Evolutionary conservation across 345 rosid species (phyloP), one percentile per base, ranked within the genome.

Genomic region (Mangifera indica): DNA sequence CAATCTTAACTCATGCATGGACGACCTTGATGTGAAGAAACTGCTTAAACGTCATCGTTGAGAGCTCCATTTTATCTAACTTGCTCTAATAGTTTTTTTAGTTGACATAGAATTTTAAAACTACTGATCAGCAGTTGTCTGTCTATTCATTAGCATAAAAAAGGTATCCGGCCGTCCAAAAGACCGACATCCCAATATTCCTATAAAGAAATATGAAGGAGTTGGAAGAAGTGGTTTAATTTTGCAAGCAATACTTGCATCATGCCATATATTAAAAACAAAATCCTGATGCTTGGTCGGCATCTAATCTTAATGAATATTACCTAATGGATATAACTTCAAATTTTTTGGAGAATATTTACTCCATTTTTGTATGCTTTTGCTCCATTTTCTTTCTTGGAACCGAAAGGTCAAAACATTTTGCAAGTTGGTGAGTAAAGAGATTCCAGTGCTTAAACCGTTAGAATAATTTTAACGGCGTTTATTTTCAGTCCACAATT

Each of bases 231-330:
- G 81, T 34, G 62, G 69, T 42, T 70, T 62, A 6, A 37, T 37
- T 37, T 37, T 44, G 75, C 76, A 79, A 72, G 79, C 72, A 60
- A 66, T 66, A 37, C 74, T 74, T 75, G 70, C 75, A 79, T 85
- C 79, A 77, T 57, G 66, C 37, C 62, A 17, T 18, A 46, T 53
- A 58, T 60, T 76, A 72, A 79, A 70, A 72, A 70, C 76, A 79
- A 81, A 78, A 53, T 24, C 37, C 56, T 86, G 77, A 86, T 83
- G 83, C 65, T 60, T 81, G 87, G 89, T 72, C 85, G 87, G 87
- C 72, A 59, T 80, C 85, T 80, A 81, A 83, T 76, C 69, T 54
- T 67, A 49, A 20, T 60, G 4, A 55, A 46, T 15, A 44, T 63
- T 67, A 76, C 76, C 70, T 70, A 67, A 72, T 37, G 45, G 26